Base-by-base conservation (phyloP, 1,284 basidiomycete genomes). In the Rhodotorula glutinis region DNA sequence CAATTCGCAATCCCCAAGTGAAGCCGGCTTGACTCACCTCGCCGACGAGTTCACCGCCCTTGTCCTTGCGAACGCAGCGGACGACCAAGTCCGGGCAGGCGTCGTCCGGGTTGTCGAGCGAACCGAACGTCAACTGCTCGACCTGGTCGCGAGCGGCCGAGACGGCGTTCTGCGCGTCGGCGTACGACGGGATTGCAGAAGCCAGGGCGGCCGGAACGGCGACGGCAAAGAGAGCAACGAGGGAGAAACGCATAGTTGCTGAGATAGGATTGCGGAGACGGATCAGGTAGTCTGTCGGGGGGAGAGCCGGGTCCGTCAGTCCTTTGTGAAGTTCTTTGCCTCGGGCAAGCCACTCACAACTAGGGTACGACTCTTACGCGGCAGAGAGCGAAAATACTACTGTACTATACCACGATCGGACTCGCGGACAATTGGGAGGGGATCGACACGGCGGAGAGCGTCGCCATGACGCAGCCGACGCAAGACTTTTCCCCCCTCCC, bases 11-110 rank as follows among this genome's bases (percentile, higher is more conserved):
- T n/a, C n/a, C n/a, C n/a, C n/a, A n/a, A n/a, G 11, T 38, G 33
- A 38, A 11, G 7, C 5, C 11, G 33, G 33, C 11, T 11, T 11
- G 27, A 65, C 71, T 44, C 40, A 70, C 71, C 33, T 72, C 67
- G 7, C 71, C 71, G 16, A 72, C 52, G 21, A 63, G 43, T 29
- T 71, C 53, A 4, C 62, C 52, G 16, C 33, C 33, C 33, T 62
- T 40, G 52, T 67, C 67, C 54, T 69, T 49, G 11, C 25, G 60
- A 55, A 72, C n/a, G 53, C 71, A 72, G 9, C 57, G 51, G 10
- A 72, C 71, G n/a, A 62, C 40, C 17, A 69, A 41, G 23, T 65
- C 60, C 7, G 67, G 67, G 65, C 71, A 72, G 2, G 53, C 23
- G 57, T 64, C 69, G 53, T 62, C 65, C 17, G 52, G 52, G 60